Percentiles rank a stretch among this genome's conserved stretches.
Evolutionary conservation across 768 basidiomycete species (phyloP).

Genomic region (Panaeolus cyanescens): DNA sequence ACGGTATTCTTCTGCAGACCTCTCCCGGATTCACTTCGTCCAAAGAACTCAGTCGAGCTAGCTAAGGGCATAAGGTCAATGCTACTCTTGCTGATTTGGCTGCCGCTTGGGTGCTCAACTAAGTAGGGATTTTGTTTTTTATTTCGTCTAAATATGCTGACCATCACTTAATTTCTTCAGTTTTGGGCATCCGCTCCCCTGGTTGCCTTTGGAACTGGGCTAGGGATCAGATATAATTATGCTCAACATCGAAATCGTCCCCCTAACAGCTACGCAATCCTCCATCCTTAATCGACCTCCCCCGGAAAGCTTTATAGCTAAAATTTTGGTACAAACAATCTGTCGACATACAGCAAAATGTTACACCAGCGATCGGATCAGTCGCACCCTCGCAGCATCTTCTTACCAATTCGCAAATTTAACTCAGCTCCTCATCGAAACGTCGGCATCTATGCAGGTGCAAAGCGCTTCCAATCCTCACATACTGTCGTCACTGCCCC

Average conservation of each 20-base stretch:
- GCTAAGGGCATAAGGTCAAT: no score
- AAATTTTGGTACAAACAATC: not conserved
- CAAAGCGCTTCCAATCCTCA: slow-evolving; percentile 6
- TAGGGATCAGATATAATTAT: slow-evolving; percentile 5
- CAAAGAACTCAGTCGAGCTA: no score
- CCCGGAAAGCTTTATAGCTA: not conserved
- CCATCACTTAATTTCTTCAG: not conserved
- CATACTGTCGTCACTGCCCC: slow-evolving; percentile 3
- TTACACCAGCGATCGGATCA: not conserved
- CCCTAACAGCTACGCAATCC: not conserved
- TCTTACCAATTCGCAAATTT: slow-evolving; percentile 15
- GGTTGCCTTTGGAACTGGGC: slow-evolving; percentile 5
- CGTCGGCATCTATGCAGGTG: slow-evolving; percentile 11
- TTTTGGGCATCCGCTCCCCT: not conserved
- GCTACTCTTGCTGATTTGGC: no score
- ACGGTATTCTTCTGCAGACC: no score
- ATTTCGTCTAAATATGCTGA: not conserved
- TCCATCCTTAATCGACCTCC: not conserved
- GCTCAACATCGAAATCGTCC: not conserved
- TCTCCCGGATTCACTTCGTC: no score
- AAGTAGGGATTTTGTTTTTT: no score
- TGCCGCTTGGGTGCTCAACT: no score
- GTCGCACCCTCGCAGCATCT: slow-evolving; percentile 7
- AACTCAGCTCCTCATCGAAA: slow-evolving; percentile 12
- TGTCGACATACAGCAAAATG: not conserved